Evolutionary conservation across 352 stramenopile species (phyloP).

Genomic region (Pythium sukuiense): DNA sequence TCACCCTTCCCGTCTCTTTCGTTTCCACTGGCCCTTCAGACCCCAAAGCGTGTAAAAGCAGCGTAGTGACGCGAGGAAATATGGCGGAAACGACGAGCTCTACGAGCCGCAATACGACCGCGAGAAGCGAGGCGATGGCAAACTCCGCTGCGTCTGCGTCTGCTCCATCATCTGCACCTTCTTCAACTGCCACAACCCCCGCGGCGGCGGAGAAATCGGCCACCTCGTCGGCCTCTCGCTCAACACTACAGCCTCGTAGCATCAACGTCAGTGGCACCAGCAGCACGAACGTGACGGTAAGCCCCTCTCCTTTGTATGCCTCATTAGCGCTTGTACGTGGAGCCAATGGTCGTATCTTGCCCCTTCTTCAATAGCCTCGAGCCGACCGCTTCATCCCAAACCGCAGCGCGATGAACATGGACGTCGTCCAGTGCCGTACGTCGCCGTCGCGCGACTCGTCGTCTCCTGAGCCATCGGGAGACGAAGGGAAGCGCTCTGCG

Average conservation of each 20-base stretch:
- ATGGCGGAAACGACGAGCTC: slow-evolving; percentile 18
- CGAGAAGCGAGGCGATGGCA: neutral
- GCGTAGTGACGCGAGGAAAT: neutral
- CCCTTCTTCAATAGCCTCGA: slow-evolving; percentile 24
- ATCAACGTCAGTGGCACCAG: slow-evolving; percentile 14
- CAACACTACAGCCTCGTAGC: slow-evolving; percentile 24
- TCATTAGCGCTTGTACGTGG: neutral
- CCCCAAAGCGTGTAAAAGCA: neutral
- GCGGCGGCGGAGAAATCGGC: slow-evolving; percentile 4
- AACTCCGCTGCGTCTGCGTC: slow-evolving; percentile 5
- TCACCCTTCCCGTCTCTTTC: slow-evolving; percentile 7
- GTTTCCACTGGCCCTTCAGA: neutral
- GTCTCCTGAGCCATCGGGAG: slow-evolving; percentile 27
- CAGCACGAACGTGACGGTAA: slow-evolving; percentile 24
- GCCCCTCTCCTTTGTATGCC: neutral
- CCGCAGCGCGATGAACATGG: slow-evolving; percentile 85
- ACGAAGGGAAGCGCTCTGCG: slow-evolving; percentile 23
- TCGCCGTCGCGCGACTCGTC: slow-evolving; percentile 32
- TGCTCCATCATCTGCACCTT: neutral
- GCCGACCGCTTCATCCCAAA: slow-evolving; percentile 86
- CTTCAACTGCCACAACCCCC: neutral
- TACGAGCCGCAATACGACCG: slow-evolving; percentile 4
- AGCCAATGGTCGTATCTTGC: slow-evolving; percentile 2
- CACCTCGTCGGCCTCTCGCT: slow-evolving; percentile 9
- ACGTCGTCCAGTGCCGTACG: slow-evolving; percentile 71